Base-by-base conservation (phyloP, 495 filamentous ascomycete genomes). In the Staphylotrichum tortipilum region DNA sequence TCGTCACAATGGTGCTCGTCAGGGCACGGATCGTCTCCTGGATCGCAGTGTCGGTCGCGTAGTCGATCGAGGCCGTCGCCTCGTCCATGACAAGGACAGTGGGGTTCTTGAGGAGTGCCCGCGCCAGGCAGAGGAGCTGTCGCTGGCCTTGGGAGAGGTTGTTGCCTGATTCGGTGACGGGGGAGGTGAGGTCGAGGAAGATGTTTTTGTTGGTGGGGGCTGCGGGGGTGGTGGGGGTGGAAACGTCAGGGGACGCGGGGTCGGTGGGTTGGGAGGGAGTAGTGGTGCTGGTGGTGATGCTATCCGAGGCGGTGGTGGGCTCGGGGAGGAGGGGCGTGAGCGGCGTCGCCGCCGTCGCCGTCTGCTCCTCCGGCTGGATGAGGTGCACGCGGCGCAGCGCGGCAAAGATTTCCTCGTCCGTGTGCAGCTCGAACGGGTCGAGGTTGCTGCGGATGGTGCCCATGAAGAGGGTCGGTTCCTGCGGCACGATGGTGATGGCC, bases 61-160 rank as follows among this genome's bases (percentile, higher is more conserved):
- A 97, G 73, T 99, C 94, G 62, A 99, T 97, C 1, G 88, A 94
- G 0, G 92, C 94, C 6, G 94, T 99, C 15, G 94, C 94, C 73
- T 99, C 94, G 67, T 99, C 94, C 92, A 99, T 97, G 63, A 99
- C 84, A 4, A 99, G 72, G 15, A 99, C 92, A 36, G 83, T 86
- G 0, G 94, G 92, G 26, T 78, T 79, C 71, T 90, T 96, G 58
- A 99, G 84, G 38, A 99, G 77, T 1, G 94, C 94, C 17, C 94
- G 84, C 2, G 94, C 94, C 14, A 99, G 83, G 58, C 94, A 99
- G 37, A 99, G 75, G 12, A 99, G 85, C 68, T 99, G 94, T 7
- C 86, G 80, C 61, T 99, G 94, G 33, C 94, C 94, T 70, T 99
- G 94, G 2, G 94, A 97, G 7, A 99, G 81, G 60, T 99, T 99